Evolutionary conservation across 495 filamentous ascomycete genomes (phyloP).

Genomic region (Pyrenula massariospora): DNA sequence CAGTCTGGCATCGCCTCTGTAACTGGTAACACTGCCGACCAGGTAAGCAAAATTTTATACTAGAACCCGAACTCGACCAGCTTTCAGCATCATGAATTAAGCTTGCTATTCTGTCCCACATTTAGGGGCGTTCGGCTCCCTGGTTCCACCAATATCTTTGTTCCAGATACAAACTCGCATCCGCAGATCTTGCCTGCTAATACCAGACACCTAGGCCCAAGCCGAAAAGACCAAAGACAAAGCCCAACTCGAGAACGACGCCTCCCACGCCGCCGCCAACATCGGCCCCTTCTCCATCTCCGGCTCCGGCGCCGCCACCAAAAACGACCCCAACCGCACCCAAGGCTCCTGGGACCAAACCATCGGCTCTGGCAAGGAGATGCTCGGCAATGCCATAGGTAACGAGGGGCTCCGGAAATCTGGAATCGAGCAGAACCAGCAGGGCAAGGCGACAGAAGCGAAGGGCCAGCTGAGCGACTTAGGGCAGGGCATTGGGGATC

Average conservation of each 20-base stretch:
- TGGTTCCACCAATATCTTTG: too few relatives aligned
- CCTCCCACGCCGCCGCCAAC: slow-evolving; percentile 62
- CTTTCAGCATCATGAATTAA: too few relatives aligned
- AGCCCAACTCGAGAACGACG: slow-evolving; percentile 51
- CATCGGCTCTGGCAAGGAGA: slow-evolving; percentile 73
- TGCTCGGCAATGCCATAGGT: slow-evolving; percentile 63
- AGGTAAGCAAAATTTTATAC: slow-evolving; percentile 31
- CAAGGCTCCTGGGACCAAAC: slow-evolving; percentile 79
- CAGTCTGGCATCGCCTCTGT: slow-evolving; percentile 61
- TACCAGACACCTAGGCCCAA: slow-evolving; percentile 16
- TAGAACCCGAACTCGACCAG: neutral
- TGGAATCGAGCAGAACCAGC: slow-evolving; percentile 66
- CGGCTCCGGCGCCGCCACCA: slow-evolving; percentile 55
- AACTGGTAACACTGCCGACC: slow-evolving; percentile 59
- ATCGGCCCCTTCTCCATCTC: slow-evolving; percentile 52
- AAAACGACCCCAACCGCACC: slow-evolving; percentile 60
- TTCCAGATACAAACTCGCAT: too few relatives aligned
- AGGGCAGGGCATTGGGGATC: slow-evolving; percentile 57
- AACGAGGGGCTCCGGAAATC: slow-evolving; percentile 59
- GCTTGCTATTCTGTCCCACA: too few relatives aligned
- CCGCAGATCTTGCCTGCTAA: too few relatives aligned
- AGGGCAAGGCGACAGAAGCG: slow-evolving; percentile 74
- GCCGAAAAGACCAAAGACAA: slow-evolving; percentile 48
- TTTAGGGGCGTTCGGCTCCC: neutral
- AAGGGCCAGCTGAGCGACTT: slow-evolving; percentile 72